These are phyloP conservation scores for Panus rudis DNA, from an alignment of 768 basidiomycete genomes.

Conservation along the genomic window DNA sequence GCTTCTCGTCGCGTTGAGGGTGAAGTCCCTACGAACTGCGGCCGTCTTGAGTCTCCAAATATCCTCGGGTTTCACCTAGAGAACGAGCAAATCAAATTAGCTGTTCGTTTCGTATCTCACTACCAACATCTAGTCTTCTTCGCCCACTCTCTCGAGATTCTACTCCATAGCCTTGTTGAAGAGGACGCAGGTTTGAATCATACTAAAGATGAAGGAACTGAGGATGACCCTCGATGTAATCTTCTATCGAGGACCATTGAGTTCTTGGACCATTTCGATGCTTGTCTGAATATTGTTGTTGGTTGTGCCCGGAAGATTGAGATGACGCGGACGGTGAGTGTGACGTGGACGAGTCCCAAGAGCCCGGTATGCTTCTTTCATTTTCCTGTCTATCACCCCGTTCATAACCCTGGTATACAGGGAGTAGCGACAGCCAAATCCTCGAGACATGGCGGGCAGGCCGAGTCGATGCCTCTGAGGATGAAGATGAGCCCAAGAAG, in stretches of 20 bases:
- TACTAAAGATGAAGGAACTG: constrained; percentile 15
- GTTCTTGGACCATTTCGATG: constrained; percentile 93
- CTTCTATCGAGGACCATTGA: constrained; percentile 69
- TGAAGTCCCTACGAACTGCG: too few species aligned
- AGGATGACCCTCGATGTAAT: constrained; percentile 22
- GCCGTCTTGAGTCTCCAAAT: too few species aligned
- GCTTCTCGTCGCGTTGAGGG: too few species aligned
- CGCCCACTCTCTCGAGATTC: constrained; percentile 87
- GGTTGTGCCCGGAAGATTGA: constrained; percentile 96
- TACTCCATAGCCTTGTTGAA: constrained; percentile 90
- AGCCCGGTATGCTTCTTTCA: not conserved
- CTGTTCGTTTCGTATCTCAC: constrained; percentile 78
- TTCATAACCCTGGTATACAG: not conserved
- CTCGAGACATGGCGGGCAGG: constrained; percentile 3
- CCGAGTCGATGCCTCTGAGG: constrained; percentile 5
- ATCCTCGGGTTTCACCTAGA: constrained; percentile 79
- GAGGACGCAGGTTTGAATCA: constrained; percentile 47
- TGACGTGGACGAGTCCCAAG: constrained; percentile 28
- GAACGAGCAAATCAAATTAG: constrained; percentile 56
- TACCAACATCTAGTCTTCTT: constrained; percentile 91
- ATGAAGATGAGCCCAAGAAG: constrained; percentile 16
- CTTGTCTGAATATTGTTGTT: constrained; percentile 86
- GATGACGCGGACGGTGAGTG: constrained; percentile 64
- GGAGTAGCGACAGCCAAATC: constrained; percentile 3
- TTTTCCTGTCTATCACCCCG: constrained; percentile 1